These are phyloP conservation scores for Dothistroma septosporum DNA, from an alignment of 2,329 filamentous ascomycete genomes.

Conservation along the genomic window DNA sequence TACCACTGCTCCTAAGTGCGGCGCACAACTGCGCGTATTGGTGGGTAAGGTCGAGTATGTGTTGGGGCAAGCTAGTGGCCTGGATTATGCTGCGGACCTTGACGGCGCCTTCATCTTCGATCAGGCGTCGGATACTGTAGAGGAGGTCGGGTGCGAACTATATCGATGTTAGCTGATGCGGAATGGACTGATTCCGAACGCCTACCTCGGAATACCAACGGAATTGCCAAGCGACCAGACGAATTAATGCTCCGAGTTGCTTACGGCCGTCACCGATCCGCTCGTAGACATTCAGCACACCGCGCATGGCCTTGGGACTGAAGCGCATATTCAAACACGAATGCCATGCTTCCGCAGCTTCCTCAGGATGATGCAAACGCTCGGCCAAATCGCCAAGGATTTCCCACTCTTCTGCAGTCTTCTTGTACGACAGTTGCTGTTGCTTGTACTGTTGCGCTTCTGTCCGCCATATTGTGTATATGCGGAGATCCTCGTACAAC, in stretches of 20 bases:
- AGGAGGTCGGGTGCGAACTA: slow-evolving; percentile 88
- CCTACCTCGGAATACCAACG: slow-evolving; percentile 93
- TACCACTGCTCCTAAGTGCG: slow-evolving; percentile 90
- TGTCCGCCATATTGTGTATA: slow-evolving; percentile 98
- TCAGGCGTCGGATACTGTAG: slow-evolving; percentile 81
- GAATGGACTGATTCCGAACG: slow-evolving; percentile 19
- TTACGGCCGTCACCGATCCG: slow-evolving; percentile 73
- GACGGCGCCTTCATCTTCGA: slow-evolving; percentile 95
- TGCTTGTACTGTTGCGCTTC: slow-evolving; percentile 95
- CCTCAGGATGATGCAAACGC: slow-evolving; percentile 84
- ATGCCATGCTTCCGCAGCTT: slow-evolving; percentile 89
- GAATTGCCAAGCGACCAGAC: slow-evolving; percentile 96
- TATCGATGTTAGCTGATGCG: slow-evolving; percentile 8
- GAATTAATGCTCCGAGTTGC: slow-evolving; percentile 78
- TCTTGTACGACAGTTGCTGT: slow-evolving; percentile 92
- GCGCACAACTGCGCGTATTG: slow-evolving; percentile 94
- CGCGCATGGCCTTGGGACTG: slow-evolving; percentile 85
- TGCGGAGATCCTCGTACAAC: slow-evolving; percentile 91
- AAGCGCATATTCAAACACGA: slow-evolving; percentile 84
- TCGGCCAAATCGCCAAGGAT: slow-evolving; percentile 91
- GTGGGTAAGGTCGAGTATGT: slow-evolving; percentile 89
- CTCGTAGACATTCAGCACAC: slow-evolving; percentile 76
- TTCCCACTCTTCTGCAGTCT: slow-evolving; percentile 96
- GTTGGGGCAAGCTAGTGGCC: slow-evolving; percentile 87
- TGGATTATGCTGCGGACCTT: slow-evolving; percentile 97